Conservation (phyloP, 495 filamentous ascomycete genomes). For the Tetracladium marchalianum region DNA sequence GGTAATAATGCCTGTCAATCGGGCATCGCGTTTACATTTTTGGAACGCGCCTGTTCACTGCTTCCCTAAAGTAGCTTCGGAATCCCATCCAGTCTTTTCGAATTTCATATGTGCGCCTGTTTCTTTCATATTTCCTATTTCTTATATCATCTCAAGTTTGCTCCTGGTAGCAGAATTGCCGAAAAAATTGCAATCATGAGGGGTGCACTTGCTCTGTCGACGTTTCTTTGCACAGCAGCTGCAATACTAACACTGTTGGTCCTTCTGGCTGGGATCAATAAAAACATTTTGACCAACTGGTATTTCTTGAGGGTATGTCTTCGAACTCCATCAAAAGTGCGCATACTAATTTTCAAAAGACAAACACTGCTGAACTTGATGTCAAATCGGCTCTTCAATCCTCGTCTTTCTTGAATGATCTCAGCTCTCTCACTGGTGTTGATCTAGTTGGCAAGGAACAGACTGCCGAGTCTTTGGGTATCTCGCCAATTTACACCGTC, state of each 20-base stretch:
- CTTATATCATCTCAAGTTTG: neutral
- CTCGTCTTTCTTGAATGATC: slow-evolving; percentile 23
- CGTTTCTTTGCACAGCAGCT: neutral
- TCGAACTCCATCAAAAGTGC: neutral
- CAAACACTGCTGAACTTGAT: slow-evolving; percentile 20
- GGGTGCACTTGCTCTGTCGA: neutral
- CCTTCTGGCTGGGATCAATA: neutral
- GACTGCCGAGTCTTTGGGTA: slow-evolving; percentile 22
- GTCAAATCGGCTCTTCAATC: slow-evolving; percentile 22
- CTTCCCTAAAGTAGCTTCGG: no score
- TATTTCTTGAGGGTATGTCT: slow-evolving; percentile 4
- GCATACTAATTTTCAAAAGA: slow-evolving; percentile 7
- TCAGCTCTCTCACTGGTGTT: slow-evolving; percentile 20
- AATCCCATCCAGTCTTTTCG: no score
- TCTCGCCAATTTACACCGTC: slow-evolving; percentile 23
- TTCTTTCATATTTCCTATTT: neutral
- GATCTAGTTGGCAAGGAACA: slow-evolving; percentile 23
- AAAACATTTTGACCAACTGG: slow-evolving; percentile 3
- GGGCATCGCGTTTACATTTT: no score
- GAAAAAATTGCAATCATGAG: neutral
- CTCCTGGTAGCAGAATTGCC: neutral
- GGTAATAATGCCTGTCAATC: no score
- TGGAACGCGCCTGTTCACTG: no score
- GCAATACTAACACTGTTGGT: neutral
- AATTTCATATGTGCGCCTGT: neutral